phyloP scores from a whole-genome alignment of 1,284 basidiomycete genomes.

The Pholiota adiposa region DNA sequence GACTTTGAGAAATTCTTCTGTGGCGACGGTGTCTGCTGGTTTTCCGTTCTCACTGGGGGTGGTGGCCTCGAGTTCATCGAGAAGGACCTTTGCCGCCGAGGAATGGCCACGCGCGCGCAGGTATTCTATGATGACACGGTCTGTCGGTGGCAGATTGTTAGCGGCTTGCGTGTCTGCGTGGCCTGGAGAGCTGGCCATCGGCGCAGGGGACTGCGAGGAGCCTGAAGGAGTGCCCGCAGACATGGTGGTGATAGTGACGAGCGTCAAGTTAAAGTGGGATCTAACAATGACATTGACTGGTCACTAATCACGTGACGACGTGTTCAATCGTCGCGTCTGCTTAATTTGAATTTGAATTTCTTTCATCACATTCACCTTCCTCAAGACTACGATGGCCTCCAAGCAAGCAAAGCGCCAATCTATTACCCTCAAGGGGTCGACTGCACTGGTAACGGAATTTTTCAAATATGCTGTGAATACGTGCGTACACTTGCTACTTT shows the following conservation, averaged over 20 bases:
- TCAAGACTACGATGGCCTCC: constrained; percentile 40
- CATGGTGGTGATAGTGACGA: constrained; percentile 36
- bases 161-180: constrained; percentile 43
- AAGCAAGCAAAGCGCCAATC: constrained; percentile 76
- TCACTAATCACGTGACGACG: constrained; percentile 23
- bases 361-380: constrained; percentile 7
- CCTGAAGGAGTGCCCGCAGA: constrained; percentile 45
- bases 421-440: constrained; percentile 95
- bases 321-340: constrained; percentile 25
- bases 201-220: constrained; percentile 43
- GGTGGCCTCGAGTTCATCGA: constrained; percentile 66
- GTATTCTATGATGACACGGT: constrained; percentile 82
- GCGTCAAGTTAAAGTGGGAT: neutral
- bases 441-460: constrained; percentile 96
- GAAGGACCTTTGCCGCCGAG: constrained; percentile 75
- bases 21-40: constrained; percentile 53
- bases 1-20: constrained; percentile 69
- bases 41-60: constrained; percentile 60
- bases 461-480: constrained; percentile 98
- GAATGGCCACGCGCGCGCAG: constrained; percentile 82
- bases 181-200: constrained; percentile 43
- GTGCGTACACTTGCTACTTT: constrained; percentile 49
- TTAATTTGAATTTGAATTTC: constrained; percentile 9
- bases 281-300: neutral
- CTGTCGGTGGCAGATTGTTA: constrained; percentile 45